phyloP scores from a whole-genome alignment of 257 asterid species.

The Petrea volubilis region DNA sequence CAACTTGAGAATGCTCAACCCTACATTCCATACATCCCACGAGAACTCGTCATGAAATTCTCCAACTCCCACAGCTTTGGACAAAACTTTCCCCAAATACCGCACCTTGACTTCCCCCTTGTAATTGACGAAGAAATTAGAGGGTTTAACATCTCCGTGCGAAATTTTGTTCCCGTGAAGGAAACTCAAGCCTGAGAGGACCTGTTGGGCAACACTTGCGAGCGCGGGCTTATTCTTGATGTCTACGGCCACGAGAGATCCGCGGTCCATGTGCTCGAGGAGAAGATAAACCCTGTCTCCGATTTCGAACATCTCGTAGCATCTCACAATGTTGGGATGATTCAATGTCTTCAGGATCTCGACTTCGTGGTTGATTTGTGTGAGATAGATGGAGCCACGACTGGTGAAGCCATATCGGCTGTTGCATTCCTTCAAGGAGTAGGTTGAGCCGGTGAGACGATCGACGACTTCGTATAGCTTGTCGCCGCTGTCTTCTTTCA shows the following conservation, averaged over 20 bases:
- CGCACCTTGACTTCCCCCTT: slow-evolving; percentile 23
- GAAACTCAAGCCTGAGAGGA: slow-evolving; percentile 27
- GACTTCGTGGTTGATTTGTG: slow-evolving; percentile 20
- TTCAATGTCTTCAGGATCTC: slow-evolving; percentile 18
- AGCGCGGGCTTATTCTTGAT: slow-evolving; percentile 9
- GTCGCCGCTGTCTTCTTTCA: neutral
- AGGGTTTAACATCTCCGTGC: slow-evolving; percentile 28
- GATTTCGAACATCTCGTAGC: neutral
- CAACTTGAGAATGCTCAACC: slow-evolving; percentile 28
- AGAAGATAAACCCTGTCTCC: slow-evolving; percentile 14
- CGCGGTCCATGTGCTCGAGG: slow-evolving; percentile 28
- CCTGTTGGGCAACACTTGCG: slow-evolving; percentile 5
- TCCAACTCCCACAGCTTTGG: neutral
- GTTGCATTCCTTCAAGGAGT: slow-evolving; percentile 24
- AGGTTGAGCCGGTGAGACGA: slow-evolving; percentile 11
- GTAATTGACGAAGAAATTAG: slow-evolving; percentile 21
- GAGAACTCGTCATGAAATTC: slow-evolving; percentile 28
- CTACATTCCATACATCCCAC: slow-evolving; percentile 41
- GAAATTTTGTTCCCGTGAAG: slow-evolving; percentile 23
- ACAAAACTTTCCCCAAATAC: slow-evolving; percentile 22
- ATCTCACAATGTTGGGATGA: slow-evolving; percentile 30
- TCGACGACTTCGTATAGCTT: slow-evolving; percentile 20
- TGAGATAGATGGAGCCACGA: slow-evolving; percentile 1
- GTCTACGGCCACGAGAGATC: neutral
- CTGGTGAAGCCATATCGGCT: neutral